Evolutionary conservation across 352 stramenopile species (phyloP).

Genomic region (Phytophthora sp.): DNA sequence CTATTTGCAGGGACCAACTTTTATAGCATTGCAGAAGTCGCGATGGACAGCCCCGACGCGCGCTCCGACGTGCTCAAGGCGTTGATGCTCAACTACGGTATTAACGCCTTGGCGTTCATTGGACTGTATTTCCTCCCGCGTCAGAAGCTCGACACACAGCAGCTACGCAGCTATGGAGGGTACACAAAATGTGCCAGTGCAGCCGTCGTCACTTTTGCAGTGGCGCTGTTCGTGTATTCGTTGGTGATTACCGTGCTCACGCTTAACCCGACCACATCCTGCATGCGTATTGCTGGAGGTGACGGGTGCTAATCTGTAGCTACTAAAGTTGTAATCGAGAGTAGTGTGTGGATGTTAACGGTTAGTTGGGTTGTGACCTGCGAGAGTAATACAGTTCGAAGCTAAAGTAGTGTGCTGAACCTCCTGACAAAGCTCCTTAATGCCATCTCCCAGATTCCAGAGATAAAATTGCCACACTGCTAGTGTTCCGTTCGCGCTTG

Average conservation of each 20-base stretch:
- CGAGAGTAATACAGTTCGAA: too few relatives aligned
- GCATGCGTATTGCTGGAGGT: too few relatives aligned
- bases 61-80: slow-evolving; percentile 38
- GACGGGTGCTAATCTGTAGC: too few relatives aligned
- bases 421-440: too few relatives aligned
- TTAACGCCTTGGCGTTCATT: slow-evolving; percentile 45
- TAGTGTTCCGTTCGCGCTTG: too few relatives aligned
- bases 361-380: too few relatives aligned
- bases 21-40: slow-evolving; percentile 31
- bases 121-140: slow-evolving; percentile 48
- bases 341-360: too few relatives aligned
- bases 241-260: slow-evolving; percentile 49
- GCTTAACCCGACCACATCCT: slow-evolving; percentile 31
- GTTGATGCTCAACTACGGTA: slow-evolving; percentile 49
- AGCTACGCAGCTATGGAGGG: slow-evolving; percentile 67
- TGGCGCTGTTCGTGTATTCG: slow-evolving; percentile 43
- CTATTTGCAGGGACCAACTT: slow-evolving; percentile 51
- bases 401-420: too few relatives aligned
- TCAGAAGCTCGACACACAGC: slow-evolving; percentile 68
- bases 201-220: slow-evolving; percentile 42
- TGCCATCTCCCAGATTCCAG: too few relatives aligned
- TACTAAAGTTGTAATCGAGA: too few relatives aligned
- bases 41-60: slow-evolving; percentile 22
- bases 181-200: slow-evolving; percentile 60
- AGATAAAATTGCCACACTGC: too few relatives aligned